Base-by-base conservation (phyloP, 768 basidiomycete genomes). In the Hericium erinaceus region DNA sequence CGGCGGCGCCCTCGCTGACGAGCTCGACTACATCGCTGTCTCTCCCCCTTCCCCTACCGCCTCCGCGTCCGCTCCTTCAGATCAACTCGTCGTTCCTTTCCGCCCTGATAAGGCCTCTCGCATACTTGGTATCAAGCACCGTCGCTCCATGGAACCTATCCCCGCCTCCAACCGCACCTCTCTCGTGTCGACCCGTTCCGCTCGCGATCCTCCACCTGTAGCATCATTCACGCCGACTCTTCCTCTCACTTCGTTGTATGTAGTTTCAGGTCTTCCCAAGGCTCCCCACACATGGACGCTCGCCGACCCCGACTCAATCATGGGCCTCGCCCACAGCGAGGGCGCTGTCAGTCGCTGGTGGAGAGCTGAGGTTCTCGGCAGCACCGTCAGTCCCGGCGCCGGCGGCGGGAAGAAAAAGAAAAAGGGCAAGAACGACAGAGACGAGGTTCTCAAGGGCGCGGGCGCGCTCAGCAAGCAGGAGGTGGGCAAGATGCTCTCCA, bases 261-360 rank as follows among this genome's bases (percentile, higher is more conserved):
- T 92, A 64, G 89, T 92, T 33, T 90, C 89, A 1, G 92, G 93
- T 11, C 80, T 95, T 33, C 89, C 91, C 16, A 94, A 94, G 70
- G 86, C 86, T 33, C 90, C 92, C 0, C 83, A 90, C 68, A 92
- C 88, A 11, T 95, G 93, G 92, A 89, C 89, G 16, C 80, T 92
- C 48, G 85, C 89, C 0, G 92, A 94, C 69, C 84, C 85, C 0
- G 89, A 92, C 68, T 80, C 89, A 1, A 85, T 91, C 54, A 72
- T 87, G 52, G 90, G 89, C 51, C 77, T 93, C 53, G 83, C 89
- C 64, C 92, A 95, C 66, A 77, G 80, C 44, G 89, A 92, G 48
- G 87, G 89, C 57, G 92, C 91, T 53, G 92, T 94, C 57, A 84
- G 80, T 62, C 80, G 91, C 50, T 94, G 89, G 85, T 95, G 91